phyloP scores from a whole-genome alignment of 2,329 filamentous ascomycete genomes.

The Fusarium subglutinans region DNA sequence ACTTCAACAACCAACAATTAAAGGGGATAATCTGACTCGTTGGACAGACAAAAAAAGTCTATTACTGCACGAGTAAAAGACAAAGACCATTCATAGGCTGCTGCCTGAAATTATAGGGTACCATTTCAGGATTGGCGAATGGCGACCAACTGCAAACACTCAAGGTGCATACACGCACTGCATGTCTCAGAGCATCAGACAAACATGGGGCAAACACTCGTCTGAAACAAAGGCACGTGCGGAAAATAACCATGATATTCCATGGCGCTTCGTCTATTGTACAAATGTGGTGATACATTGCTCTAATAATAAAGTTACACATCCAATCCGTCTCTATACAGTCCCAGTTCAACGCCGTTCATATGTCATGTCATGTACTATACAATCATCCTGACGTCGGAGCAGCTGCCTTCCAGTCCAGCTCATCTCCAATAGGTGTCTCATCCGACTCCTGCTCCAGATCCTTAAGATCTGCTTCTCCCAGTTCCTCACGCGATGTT shows the following conservation, averaged over 20 bases:
- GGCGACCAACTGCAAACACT: background rate
- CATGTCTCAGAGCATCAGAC: background rate
- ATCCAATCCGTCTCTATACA: conserved; percentile 4
- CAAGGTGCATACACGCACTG: background rate
- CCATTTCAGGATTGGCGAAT: background rate
- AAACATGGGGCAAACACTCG: background rate
- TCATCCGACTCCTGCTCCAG: conserved; percentile 33
- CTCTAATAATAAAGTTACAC: conserved; percentile 30
- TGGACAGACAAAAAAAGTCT: background rate
- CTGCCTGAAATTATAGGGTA: background rate
- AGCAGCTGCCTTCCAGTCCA: conserved; percentile 13
- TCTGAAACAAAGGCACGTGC: conserved; percentile 6
- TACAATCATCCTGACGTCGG: conserved; percentile 13
- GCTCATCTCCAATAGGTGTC: conserved; percentile 17
- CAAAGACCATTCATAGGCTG: background rate
- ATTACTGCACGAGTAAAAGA: too few relatives aligned
- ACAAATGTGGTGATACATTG: conserved; percentile 30
- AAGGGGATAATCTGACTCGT: background rate
- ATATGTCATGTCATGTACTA: background rate
- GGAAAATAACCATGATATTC: background rate
- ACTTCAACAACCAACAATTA: background rate
- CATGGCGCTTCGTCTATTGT: background rate
- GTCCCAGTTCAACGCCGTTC: background rate
- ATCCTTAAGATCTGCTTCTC: conserved; percentile 22
- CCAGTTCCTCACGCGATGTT: conserved; percentile 16